Percentiles rank a stretch among this genome's conserved stretches.
Evolutionary conservation across 2,329 filamentous ascomycete species (phyloP).

Genomic region (Triangularia setosa): DNA sequence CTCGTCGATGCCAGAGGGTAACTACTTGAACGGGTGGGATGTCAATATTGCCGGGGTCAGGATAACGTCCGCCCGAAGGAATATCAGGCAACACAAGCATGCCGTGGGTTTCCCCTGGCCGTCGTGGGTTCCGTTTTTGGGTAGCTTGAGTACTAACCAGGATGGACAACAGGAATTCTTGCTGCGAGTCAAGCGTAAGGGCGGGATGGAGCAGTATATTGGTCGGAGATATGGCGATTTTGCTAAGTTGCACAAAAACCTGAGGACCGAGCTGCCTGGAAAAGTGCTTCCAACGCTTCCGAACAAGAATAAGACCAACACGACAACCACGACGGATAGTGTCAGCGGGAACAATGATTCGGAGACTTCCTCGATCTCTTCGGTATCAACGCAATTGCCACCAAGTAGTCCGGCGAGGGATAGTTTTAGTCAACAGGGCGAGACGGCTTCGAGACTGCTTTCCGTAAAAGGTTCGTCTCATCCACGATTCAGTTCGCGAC

Average conservation of each 20-base stretch:
- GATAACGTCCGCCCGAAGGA: constrained; percentile 75
- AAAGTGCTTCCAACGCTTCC: constrained; percentile 84
- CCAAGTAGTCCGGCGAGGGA: constrained; percentile 35
- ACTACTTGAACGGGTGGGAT: constrained; percentile 94
- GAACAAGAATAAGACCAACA: constrained; percentile 83
- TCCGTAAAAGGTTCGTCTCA: constrained; percentile 38
- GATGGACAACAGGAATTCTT: constrained; percentile 68
- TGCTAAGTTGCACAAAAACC: constrained; percentile 67
- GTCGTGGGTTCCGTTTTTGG: neutral
- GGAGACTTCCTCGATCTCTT: constrained; percentile 77
- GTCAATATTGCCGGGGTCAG: constrained; percentile 90
- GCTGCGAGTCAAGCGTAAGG: constrained; percentile 75
- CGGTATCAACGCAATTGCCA: constrained; percentile 62
- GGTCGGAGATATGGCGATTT: constrained; percentile 89
- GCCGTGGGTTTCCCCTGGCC: constrained; percentile 55
- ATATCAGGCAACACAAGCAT: constrained; percentile 85
- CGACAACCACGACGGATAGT: constrained; percentile 51
- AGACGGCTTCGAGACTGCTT: constrained; percentile 37
- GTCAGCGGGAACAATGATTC: constrained; percentile 54
- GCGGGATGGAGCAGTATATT: constrained; percentile 72
- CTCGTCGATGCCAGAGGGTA: constrained; percentile 82
- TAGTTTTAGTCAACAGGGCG: constrained; percentile 20
- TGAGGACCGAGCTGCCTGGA: constrained; percentile 83
- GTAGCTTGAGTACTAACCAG: neutral
- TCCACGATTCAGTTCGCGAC: neutral